These are phyloP conservation scores for Metahyphopichia silvanorum DNA, from an alignment of 805 yeast species.

Conservation along the genomic window DNA sequence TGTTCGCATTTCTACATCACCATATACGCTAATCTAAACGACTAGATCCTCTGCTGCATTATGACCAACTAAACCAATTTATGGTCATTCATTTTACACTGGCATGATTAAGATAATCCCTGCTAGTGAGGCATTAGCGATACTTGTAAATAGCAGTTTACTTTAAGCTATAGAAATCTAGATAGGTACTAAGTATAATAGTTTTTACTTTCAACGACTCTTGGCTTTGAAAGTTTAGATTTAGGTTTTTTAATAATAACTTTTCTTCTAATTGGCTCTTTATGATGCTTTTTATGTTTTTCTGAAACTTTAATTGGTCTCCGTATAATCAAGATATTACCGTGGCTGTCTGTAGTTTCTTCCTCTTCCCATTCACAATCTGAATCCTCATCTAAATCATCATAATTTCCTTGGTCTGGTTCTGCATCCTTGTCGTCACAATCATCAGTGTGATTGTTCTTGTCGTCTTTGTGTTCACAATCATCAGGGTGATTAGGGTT, in stretches of 20 bases:
- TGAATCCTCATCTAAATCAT: constrained; percentile 6
- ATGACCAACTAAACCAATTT: too few relatives aligned
- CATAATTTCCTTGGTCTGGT: constrained; percentile 3
- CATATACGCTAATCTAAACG: too few relatives aligned
- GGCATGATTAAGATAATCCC: too few relatives aligned
- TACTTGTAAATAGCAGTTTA: too few relatives aligned
- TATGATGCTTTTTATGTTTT: constrained; percentile 8
- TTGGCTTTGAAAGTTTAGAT: not conserved
- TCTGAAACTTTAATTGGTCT: constrained; percentile 16
- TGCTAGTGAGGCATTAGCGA: too few relatives aligned
- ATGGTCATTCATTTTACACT: too few relatives aligned
- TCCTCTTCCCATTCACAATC: constrained; percentile 21
- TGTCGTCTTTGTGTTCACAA: constrained; percentile 5
- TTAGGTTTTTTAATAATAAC: constrained; percentile 9
- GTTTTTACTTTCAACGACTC: too few relatives aligned
- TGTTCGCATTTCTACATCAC: too few relatives aligned
- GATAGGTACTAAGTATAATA: too few relatives aligned
- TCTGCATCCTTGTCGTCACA: constrained; percentile 1
- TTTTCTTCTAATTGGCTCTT: constrained; percentile 6
- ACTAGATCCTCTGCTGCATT: too few relatives aligned
- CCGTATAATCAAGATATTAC: constrained; percentile 13
- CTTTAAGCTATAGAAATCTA: too few relatives aligned
- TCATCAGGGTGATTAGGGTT: constrained; percentile 5
- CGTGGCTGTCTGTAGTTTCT: constrained; percentile 14
- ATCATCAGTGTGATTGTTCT: constrained; percentile 4